phyloP scores from a whole-genome alignment of 2,329 filamentous ascomycete species.

The Hypoxylon sp. region DNA sequence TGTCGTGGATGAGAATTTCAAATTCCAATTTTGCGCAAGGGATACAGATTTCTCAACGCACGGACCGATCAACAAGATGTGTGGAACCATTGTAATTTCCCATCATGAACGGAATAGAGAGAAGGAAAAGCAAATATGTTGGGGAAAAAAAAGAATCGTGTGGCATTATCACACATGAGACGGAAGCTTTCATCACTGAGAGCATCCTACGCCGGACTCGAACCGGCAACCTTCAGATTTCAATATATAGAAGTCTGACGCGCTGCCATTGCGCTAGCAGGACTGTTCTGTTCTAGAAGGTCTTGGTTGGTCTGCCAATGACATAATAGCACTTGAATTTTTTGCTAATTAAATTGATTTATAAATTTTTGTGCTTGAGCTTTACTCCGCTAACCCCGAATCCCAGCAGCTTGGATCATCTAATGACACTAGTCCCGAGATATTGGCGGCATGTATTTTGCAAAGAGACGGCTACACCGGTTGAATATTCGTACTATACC shows the following conservation, averaged over 20 bases:
- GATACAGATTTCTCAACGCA: not conserved
- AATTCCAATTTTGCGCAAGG: not conserved
- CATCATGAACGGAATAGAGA: not conserved
- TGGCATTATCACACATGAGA: not conserved
- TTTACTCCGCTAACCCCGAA: constrained; percentile 1
- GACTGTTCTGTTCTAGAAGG: not conserved
- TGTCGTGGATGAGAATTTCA: not conserved
- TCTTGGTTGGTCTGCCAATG: not conserved
- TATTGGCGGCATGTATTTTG: not conserved
- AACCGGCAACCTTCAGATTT: constrained; percentile 14
- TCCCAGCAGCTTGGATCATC: constrained; percentile 1
- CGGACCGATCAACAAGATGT: not conserved
- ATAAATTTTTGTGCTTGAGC: not conserved
- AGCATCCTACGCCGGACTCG: constrained; percentile 29
- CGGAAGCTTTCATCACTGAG: not conserved
- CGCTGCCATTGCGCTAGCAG: constrained; percentile 31
- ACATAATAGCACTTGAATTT: not conserved
- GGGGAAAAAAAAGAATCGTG: not conserved
- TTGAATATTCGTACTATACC: too few species aligned
- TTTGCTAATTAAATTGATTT: not conserved
- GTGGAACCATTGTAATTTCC: not conserved
- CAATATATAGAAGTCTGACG: constrained; percentile 26
- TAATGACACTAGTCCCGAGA: not conserved
- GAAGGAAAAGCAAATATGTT: not conserved
- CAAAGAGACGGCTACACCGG: not conserved